Percentiles rank a stretch among this genome's conserved stretches.
Conservation (phyloP, 352 stramenopile species). For the Plasmopara muralis region DNA sequence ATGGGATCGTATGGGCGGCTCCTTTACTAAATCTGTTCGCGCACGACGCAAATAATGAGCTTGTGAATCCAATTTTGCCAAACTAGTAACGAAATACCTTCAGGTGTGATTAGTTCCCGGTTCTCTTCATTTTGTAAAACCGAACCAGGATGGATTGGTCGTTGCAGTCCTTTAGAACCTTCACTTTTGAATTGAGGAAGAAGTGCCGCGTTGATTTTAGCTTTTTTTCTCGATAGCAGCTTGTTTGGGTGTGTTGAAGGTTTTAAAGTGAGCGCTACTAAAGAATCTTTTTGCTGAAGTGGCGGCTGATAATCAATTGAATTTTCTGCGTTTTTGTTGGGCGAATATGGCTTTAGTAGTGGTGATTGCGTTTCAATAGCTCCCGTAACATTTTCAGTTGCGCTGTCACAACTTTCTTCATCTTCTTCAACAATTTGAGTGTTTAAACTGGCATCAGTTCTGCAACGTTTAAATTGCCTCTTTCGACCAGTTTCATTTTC, state of each 20-base stretch:
- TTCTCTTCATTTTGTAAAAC: constrained; percentile 56
- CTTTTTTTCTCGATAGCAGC: constrained; percentile 8
- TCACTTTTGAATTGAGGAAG: constrained; percentile 5
- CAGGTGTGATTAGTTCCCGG: constrained; percentile 22
- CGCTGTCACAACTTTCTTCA: constrained; percentile 24
- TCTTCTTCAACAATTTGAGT: constrained; percentile 35
- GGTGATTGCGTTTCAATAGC: background rate
- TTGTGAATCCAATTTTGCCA: background rate
- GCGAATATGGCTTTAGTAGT: background rate
- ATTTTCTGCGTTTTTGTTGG: background rate
- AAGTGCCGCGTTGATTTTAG: constrained; percentile 25
- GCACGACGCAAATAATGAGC: background rate
- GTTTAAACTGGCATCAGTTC: constrained; percentile 6
- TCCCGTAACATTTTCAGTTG: background rate
- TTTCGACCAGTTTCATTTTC: background rate
- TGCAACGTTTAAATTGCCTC: constrained; percentile 18
- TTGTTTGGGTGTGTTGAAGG: constrained; percentile 14
- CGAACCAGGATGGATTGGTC: constrained; percentile 32
- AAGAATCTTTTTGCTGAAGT: background rate
- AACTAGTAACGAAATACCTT: constrained; percentile 24
- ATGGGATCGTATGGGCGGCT: constrained; percentile 34
- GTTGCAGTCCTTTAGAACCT: background rate
- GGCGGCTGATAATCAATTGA: constrained; percentile 1
- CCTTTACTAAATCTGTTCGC: constrained; percentile 26
- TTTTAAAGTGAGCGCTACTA: constrained; percentile 17